Evolutionary conservation across 371 early-diverging fungal species (phyloP).

Genomic region (Modicella reniformis): DNA sequence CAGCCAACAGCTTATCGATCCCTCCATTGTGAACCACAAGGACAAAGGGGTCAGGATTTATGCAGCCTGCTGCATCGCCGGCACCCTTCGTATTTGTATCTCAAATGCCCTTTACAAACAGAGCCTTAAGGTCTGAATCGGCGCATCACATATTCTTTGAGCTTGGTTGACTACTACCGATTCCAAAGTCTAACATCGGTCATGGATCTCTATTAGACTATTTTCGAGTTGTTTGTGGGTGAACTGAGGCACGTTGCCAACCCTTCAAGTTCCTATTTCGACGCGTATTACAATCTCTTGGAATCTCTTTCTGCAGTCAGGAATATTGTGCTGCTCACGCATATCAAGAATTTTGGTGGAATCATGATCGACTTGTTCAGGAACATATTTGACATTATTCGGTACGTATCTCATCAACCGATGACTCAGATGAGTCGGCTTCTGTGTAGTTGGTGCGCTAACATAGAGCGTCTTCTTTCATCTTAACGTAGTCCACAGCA

Average conservation of each 20-base stretch:
- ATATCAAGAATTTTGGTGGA: slow-evolving; percentile 74
- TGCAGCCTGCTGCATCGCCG: slow-evolving; percentile 90
- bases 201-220: slow-evolving; percentile 55
- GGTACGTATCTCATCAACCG: slow-evolving; percentile 46
- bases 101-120: slow-evolving; percentile 91
- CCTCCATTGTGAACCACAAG: slow-evolving; percentile 76
- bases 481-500: slow-evolving; percentile 64
- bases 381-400: slow-evolving; percentile 68
- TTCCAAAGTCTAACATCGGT: neutral
- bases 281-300: slow-evolving; percentile 82
- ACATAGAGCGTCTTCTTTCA: neutral
- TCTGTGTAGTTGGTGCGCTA: neutral
- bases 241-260: slow-evolving; percentile 76
- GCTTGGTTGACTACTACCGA: neutral
- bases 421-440: neutral
- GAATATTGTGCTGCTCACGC: slow-evolving; percentile 79
- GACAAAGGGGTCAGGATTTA: slow-evolving; percentile 82
- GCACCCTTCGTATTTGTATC: slow-evolving; percentile 89
- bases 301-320: slow-evolving; percentile 88
- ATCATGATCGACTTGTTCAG: slow-evolving; percentile 73
- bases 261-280: slow-evolving; percentile 68
- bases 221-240: slow-evolving; percentile 83
- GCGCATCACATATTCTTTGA: neutral
- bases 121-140: slow-evolving; percentile 68
- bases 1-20: slow-evolving; percentile 73